Conservation (phyloP, 495 filamentous ascomycete genomes). For the Penicillium goetzii region DNA sequence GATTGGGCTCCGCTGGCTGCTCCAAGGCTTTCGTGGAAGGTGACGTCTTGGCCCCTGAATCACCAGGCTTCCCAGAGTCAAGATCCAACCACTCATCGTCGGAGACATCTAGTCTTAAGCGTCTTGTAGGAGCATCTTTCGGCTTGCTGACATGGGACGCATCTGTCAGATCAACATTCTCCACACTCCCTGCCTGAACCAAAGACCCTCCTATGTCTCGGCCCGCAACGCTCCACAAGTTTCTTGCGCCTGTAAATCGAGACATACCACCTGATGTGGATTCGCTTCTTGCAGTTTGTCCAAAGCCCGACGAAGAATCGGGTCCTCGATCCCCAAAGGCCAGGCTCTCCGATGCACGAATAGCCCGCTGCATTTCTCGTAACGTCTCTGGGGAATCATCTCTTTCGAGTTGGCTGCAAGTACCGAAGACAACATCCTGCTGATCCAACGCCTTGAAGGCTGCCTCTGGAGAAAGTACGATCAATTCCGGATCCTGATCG, state of each 20-base stretch:
- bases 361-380: slow-evolving; percentile 69
- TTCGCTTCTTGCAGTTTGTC: not conserved
- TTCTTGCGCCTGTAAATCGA: slow-evolving; percentile 38
- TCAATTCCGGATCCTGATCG: slow-evolving; percentile 40
- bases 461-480: slow-evolving; percentile 72
- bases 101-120: not conserved
- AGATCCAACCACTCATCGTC: slow-evolving; percentile 40
- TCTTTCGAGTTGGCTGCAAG: slow-evolving; percentile 82
- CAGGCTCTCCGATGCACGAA: slow-evolving; percentile 59
- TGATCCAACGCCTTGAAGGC: slow-evolving; percentile 68
- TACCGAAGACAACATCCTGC: slow-evolving; percentile 89
- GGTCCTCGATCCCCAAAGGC: not conserved
- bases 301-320: not conserved
- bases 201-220: slow-evolving; percentile 65
- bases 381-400: slow-evolving; percentile 73
- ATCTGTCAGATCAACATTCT: slow-evolving; percentile 55
- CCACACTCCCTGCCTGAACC: slow-evolving; percentile 59
- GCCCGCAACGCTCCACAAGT: slow-evolving; percentile 70
- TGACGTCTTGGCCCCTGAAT: slow-evolving; percentile 11
- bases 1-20: not conserved
- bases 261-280: slow-evolving; percentile 22
- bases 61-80: slow-evolving; percentile 34
- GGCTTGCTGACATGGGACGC: slow-evolving; percentile 3
- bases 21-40: not conserved
- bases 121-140: not conserved